phyloP scores from a whole-genome alignment of 2,329 filamentous ascomycete species.

The Fusarium acutatum region DNA sequence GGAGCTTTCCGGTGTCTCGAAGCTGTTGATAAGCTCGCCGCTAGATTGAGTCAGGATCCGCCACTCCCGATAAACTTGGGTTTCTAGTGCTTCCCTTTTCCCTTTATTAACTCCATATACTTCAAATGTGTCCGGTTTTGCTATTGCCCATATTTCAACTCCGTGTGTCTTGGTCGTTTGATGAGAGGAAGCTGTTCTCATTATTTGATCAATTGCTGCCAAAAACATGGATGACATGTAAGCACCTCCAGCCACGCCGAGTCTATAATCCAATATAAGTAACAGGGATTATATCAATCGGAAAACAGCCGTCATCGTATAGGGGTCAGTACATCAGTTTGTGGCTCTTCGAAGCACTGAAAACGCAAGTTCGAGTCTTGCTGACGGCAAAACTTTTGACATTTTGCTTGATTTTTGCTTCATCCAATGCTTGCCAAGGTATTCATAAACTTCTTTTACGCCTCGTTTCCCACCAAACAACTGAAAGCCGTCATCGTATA shows the following conservation, averaged over 20 bases:
- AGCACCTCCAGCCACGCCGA: accelerated
- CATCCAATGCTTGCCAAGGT: neutral
- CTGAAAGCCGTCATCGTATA: constrained; percentile 12
- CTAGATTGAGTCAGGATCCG: constrained; percentile 30
- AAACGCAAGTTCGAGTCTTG: constrained; percentile 45
- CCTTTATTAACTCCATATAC: neutral
- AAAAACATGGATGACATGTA: too few species aligned
- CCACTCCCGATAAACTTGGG: constrained; percentile 24
- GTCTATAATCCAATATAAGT: neutral
- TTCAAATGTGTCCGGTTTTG: neutral
- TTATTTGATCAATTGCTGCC: neutral
- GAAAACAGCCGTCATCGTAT: constrained; percentile 39
- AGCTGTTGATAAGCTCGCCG: neutral
- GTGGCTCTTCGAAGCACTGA: constrained; percentile 42
- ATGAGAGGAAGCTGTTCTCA: neutral
- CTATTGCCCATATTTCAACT: neutral
- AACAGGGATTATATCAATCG: neutral
- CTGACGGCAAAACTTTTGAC: constrained; percentile 29
- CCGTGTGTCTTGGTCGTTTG: neutral
- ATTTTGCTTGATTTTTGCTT: neutral
- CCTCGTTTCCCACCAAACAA: neutral
- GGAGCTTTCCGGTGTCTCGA: constrained; percentile 22
- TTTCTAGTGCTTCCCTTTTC: constrained; percentile 16
- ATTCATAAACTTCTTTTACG: neutral
- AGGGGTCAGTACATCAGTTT: constrained; percentile 45